phyloP scores from a whole-genome alignment of 768 basidiomycete genomes.

The Cystoderma amianthinum region DNA sequence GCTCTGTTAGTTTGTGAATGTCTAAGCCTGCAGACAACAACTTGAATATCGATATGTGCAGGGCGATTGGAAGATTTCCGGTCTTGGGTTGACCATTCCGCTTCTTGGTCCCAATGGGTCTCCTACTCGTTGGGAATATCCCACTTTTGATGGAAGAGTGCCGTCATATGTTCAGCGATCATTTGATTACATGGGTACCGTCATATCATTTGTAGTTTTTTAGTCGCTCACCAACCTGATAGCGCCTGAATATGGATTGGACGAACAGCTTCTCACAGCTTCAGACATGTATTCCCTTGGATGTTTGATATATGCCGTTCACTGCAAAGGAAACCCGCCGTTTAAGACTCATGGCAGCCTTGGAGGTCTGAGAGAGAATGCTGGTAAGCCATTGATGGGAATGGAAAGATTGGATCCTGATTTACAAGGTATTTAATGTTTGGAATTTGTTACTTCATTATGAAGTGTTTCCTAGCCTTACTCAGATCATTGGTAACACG shows the following conservation, averaged over 20 bases:
- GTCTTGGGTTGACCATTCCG: conserved; percentile 82
- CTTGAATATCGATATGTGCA: conserved; percentile 17
- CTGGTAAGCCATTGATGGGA: conserved; percentile 53
- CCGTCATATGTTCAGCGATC: conserved; percentile 84
- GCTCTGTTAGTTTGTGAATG: conserved; percentile 49
- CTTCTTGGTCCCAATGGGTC: conserved; percentile 61
- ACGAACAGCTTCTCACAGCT: conserved; percentile 78
- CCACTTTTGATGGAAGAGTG: conserved; percentile 75
- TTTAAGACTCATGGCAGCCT: conserved; percentile 82
- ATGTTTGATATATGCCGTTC: conserved; percentile 86
- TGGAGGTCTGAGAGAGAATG: conserved; percentile 60
- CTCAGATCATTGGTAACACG: conserved; percentile 78
- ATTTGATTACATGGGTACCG: conserved; percentile 91
- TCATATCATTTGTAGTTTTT: conserved; percentile 3
- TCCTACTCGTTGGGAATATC: conserved; percentile 84
- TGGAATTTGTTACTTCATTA: conserved; percentile 1
- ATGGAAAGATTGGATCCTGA: conserved; percentile 65
- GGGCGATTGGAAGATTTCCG: conserved; percentile 98
- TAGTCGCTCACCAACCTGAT: conserved; percentile 1
- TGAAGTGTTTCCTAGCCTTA: conserved; percentile 45
- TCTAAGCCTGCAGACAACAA: neutral
- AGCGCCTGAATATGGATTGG: conserved; percentile 94
- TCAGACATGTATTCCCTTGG: conserved; percentile 95
- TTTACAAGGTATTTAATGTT: conserved; percentile 50
- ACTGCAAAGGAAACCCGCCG: conserved; percentile 81